Evolutionary conservation across 2,329 filamentous ascomycete species (phyloP).

Genomic region (Cladosporium sp.): DNA sequence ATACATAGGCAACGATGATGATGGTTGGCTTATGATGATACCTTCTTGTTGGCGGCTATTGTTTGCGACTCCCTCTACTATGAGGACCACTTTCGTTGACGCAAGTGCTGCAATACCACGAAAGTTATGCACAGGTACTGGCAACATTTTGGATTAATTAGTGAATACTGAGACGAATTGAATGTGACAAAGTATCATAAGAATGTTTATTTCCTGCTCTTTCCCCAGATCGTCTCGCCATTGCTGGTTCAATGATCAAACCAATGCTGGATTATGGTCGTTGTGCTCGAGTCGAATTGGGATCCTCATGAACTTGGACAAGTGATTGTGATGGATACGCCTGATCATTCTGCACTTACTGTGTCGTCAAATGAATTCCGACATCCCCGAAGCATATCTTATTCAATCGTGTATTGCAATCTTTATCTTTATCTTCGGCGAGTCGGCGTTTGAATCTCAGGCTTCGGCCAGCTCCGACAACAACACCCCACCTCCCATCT

Average conservation of each 20-base stretch:
- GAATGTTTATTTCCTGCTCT: too few species aligned
- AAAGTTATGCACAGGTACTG: conserved; percentile 7
- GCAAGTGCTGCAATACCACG: conserved; percentile 14
- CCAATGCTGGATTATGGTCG: too few species aligned
- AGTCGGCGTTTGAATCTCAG: conserved; percentile 4
- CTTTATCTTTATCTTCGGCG: background rate
- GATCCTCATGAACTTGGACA: too few species aligned
- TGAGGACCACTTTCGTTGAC: conserved; percentile 13
- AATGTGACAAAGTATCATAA: too few species aligned
- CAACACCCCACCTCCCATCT: background rate
- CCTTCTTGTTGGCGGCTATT: background rate
- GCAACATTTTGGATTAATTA: background rate
- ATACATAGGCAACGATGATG: background rate
- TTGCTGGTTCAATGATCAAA: too few species aligned
- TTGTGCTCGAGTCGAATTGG: too few species aligned
- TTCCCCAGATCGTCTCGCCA: too few species aligned
- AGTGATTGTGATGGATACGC: too few species aligned
- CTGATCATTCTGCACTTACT: too few species aligned
- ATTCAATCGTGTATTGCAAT: background rate
- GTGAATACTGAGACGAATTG: background rate
- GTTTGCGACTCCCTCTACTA: too few species aligned
- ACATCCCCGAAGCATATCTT: too few species aligned
- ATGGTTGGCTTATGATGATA: background rate
- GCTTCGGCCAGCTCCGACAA: conserved; percentile 10
- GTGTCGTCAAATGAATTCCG: too few species aligned